A percentile compares a stretch with the other conserved stretches of the same genome.
Evolutionary conservation across 495 filamentous ascomycete genomes (phyloP).

Genomic region (Penicillium coprophilum): DNA sequence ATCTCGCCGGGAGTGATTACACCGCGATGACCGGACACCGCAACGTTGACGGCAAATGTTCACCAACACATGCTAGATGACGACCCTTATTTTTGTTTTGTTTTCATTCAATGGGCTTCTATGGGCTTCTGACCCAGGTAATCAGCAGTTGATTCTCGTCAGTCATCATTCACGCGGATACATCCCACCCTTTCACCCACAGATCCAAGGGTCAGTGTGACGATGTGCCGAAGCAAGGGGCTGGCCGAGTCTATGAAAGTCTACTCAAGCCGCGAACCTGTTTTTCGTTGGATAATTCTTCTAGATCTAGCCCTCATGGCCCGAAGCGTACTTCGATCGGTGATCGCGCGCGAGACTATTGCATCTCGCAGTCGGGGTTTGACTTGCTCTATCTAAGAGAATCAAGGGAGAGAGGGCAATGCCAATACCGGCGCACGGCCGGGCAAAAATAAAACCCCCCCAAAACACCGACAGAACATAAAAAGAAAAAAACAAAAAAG

Average conservation of each 20-base stretch:
- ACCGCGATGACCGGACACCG: neutral
- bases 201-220: slow-evolving; percentile 25
- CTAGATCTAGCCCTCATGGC: neutral
- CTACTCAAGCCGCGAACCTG: slow-evolving; percentile 3
- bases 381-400: neutral
- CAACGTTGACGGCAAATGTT: neutral
- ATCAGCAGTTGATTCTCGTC: neutral
- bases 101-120: neutral
- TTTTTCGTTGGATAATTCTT: neutral
- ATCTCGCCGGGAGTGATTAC: slow-evolving; percentile 12
- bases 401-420: slow-evolving; percentile 4
- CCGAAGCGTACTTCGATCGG: neutral
- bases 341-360: slow-evolving; percentile 2
- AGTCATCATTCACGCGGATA: neutral
- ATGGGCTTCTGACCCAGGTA: neutral
- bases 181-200: neutral
- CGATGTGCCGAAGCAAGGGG: slow-evolving; percentile 27
- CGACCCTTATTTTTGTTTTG: neutral
- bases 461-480: neutral
- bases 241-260: slow-evolving; percentile 18
- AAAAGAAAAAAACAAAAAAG: neutral
- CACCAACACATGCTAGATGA: slow-evolving; percentile 4
- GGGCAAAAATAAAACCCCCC: no score
- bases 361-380: neutral
- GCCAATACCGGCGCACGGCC: slow-evolving; percentile 1